Evolutionary conservation across 352 stramenopile species (phyloP), one percentile per base, ranked within the genome.

Genomic region (Pythium diclinum): DNA sequence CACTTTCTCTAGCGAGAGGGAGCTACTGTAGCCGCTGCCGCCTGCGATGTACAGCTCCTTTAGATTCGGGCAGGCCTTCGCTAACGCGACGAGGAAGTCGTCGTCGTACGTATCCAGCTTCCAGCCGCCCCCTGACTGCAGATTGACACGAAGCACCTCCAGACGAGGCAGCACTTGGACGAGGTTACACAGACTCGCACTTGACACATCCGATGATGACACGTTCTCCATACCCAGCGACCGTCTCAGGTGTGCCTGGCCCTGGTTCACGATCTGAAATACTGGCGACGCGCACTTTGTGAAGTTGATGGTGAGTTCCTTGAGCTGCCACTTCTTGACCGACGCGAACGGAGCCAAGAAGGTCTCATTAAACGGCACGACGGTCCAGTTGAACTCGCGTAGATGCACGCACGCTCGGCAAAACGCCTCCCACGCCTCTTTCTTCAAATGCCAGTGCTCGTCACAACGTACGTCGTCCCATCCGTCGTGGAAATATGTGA

Each of bases 341-440:
- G 68, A 65, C 1, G 75, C 75, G 30, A 88, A 88, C 16, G 76
- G 68, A 16, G 67, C 58, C 14, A 88, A 72, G 58, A 85, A 88
- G 0, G 61, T 67, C 19, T 86, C 79, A 0, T 67, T 75, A 48
- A 82, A 85, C 11, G 79, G 79, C 19, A 80, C 77, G 28, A 85
- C 76, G 0, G 67, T 68, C 76, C 78, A 86, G 59, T 86, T 86
- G 63, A 88, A 88, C 64, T 86, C 77, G 2, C 71, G 72, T 33
- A 88, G 52, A 7, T 76, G 42, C 8, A 67, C 59, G 25, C 79
- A 86, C 9, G 61, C 65, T 4, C 28, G 52, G 51, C 74, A 83
- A 38, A 88, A 88, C 11, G 53, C 53, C 21, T 75, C 65, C 79
- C 79, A 88, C 14, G 67, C 63, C 0, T 73, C 67, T 3, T 73